phyloP scores from a whole-genome alignment of 176 grass and related monocot species.

The Aegilops speltoides region DNA sequence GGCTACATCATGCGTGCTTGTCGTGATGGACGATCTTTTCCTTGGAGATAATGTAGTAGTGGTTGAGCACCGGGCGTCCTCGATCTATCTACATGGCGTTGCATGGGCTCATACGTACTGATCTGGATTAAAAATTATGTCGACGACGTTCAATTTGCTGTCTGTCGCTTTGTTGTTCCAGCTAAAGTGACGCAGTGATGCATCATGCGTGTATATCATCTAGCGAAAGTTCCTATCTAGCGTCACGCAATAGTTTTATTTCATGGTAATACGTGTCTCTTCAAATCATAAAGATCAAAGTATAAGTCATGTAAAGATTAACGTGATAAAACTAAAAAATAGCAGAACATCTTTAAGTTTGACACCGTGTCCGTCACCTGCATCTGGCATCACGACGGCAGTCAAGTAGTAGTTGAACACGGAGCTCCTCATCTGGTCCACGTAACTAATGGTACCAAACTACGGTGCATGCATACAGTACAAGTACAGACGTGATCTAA shows the following conservation, averaged over 20 bases:
- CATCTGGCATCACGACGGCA: accelerated
- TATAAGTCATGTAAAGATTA: accelerated
- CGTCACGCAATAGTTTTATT: neutral
- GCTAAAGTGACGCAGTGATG: neutral
- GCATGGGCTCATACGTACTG: neutral
- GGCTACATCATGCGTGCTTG: neutral
- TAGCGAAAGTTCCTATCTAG: neutral
- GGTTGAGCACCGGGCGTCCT: neutral
- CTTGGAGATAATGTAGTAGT: neutral
- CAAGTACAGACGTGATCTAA: neutral
- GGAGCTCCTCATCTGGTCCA: neutral
- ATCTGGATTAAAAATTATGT: neutral
- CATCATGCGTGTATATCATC: neutral
- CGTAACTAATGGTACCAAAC: neutral
- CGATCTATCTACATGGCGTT: neutral
- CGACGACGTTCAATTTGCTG: too few species aligned
- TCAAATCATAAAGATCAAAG: too few species aligned
- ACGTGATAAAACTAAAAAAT: too few species aligned
- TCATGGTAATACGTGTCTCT: too few species aligned
- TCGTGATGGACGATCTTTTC: neutral
- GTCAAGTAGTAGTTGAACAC: neutral
- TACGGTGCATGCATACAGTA: neutral
- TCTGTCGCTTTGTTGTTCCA: neutral
- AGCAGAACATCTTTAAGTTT: too few species aligned
- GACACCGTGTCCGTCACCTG: too few species aligned